These are phyloP conservation scores for Thermothelomyces thermophilus DNA, from an alignment of 2,329 filamentous ascomycete species.

Conservation along the genomic window DNA sequence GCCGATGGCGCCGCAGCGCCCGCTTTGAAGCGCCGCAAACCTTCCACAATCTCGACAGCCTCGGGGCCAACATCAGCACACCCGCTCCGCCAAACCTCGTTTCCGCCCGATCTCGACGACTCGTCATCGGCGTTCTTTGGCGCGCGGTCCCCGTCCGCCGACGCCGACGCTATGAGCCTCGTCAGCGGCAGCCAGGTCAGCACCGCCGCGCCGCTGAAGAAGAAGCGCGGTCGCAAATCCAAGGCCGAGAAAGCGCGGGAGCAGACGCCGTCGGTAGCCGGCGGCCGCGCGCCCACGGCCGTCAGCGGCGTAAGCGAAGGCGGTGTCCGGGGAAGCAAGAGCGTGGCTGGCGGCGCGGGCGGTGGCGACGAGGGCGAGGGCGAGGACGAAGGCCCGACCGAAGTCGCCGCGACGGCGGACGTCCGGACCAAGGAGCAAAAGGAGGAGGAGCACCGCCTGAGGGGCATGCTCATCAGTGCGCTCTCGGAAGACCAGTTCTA, in stretches of 20 bases:
- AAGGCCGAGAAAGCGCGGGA: constrained; percentile 49
- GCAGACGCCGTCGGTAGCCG: constrained; percentile 38
- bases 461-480: constrained; percentile 56
- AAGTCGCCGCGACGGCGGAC: constrained; percentile 39
- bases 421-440: constrained; percentile 61
- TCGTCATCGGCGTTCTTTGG: constrained; percentile 45
- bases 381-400: constrained; percentile 31
- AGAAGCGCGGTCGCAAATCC: constrained; percentile 57
- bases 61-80: constrained; percentile 48
- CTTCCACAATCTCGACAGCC: constrained; percentile 53
- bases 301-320: constrained; percentile 36
- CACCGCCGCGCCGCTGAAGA: constrained; percentile 40
- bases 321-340: constrained; percentile 25
- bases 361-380: constrained; percentile 47
- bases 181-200: constrained; percentile 56
- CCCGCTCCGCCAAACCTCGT: constrained; percentile 74
- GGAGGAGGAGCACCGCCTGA: constrained; percentile 57
- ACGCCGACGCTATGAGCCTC: constrained; percentile 54
- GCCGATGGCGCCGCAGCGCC: constrained; percentile 46
- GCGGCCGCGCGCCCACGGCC: constrained; percentile 37
- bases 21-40: constrained; percentile 61
- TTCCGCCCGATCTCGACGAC: constrained; percentile 65
- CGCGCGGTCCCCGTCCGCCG: constrained; percentile 59
- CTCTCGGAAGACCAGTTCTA: constrained; percentile 62
- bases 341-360: constrained; percentile 42